phyloP scores from a whole-genome alignment of 192 early-diverging fungal species.

The Entomortierella parvispora region DNA sequence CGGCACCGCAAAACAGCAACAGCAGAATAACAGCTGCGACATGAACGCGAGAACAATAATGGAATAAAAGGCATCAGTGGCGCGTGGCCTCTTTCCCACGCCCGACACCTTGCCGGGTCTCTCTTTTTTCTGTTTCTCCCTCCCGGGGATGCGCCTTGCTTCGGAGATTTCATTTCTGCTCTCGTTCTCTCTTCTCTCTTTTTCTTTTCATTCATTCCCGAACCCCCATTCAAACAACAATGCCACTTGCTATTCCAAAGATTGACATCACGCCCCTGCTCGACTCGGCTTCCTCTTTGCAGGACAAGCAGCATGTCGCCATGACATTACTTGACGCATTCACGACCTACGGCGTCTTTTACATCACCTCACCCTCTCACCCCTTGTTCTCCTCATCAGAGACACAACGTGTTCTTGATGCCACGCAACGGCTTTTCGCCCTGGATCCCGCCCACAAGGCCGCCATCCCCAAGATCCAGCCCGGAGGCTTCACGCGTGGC shows the following conservation, averaged over 20 bases:
- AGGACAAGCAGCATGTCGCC: slow-evolving; percentile 25
- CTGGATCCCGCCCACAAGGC: slow-evolving; percentile 41
- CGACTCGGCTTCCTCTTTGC: neutral
- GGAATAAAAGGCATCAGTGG: too few relatives aligned
- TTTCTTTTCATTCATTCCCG: neutral
- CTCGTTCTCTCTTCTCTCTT: neutral
- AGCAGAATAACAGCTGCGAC: too few relatives aligned
- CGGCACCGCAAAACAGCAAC: too few relatives aligned
- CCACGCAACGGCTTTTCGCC: slow-evolving; percentile 45
- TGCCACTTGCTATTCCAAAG: slow-evolving; percentile 22
- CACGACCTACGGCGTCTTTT: slow-evolving; percentile 48
- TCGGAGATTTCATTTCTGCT: neutral
- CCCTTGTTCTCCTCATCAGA: slow-evolving; percentile 29
- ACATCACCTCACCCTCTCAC: slow-evolving; percentile 48
- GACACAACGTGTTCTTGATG: slow-evolving; percentile 20
- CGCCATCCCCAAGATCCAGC: slow-evolving; percentile 48
- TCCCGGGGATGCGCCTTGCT: too few relatives aligned
- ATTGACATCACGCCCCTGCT: slow-evolving; percentile 47
- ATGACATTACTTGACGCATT: slow-evolving; percentile 30
- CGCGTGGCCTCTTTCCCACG: too few relatives aligned
- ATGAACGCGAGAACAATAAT: too few relatives aligned
- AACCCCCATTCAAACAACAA: neutral
- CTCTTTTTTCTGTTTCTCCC: too few relatives aligned
- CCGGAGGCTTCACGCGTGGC: slow-evolving; percentile 58
- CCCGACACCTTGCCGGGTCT: too few relatives aligned